Conservation (phyloP, 164 flowering plant genomes). For the Houttuynia cordata region DNA sequence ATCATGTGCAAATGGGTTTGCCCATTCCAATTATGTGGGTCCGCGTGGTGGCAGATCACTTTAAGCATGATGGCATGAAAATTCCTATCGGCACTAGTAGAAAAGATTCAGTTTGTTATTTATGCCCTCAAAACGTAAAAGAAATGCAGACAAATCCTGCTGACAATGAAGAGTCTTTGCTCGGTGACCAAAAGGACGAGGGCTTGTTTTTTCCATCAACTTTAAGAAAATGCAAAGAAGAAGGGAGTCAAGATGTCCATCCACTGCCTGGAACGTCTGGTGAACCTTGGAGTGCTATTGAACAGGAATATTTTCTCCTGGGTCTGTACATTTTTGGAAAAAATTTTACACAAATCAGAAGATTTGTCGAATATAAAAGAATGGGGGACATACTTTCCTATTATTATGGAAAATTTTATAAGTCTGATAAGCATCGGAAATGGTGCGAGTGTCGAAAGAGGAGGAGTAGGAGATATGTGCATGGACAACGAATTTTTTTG, state of each 20-base stretch:
- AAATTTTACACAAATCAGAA: slow-evolving; percentile 50
- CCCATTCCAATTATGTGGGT: slow-evolving; percentile 50
- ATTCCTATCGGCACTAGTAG: slow-evolving; percentile 6
- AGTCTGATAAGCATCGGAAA: slow-evolving; percentile 36
- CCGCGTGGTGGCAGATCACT: slow-evolving; percentile 6
- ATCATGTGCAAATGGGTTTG: slow-evolving; percentile 26
- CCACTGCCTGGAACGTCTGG: slow-evolving; percentile 37
- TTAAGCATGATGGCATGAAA: slow-evolving; percentile 12
- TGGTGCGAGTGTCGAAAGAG: slow-evolving; percentile 62
- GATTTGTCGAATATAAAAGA: slow-evolving; percentile 44
- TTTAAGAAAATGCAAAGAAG: slow-evolving; percentile 3
- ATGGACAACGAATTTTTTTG: slow-evolving; percentile 56
- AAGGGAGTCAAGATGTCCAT: slow-evolving; percentile 6
- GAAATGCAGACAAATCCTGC: too few species aligned
- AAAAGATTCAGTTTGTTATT: neutral
- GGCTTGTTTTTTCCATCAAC: slow-evolving; percentile 5
- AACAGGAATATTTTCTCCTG: slow-evolving; percentile 55
- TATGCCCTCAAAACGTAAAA: too few species aligned
- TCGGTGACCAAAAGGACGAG: slow-evolving; percentile 5
- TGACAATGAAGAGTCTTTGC: neutral
- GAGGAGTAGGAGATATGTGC: slow-evolving; percentile 41
- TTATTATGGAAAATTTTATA: slow-evolving; percentile 77
- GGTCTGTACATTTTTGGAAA: slow-evolving; percentile 83
- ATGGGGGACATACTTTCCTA: slow-evolving; percentile 56
- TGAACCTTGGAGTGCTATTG: slow-evolving; percentile 50